These are phyloP conservation scores for Fusarium drepaniforme DNA, from an alignment of 2,329 filamentous ascomycete species.

Conservation along the genomic window DNA sequence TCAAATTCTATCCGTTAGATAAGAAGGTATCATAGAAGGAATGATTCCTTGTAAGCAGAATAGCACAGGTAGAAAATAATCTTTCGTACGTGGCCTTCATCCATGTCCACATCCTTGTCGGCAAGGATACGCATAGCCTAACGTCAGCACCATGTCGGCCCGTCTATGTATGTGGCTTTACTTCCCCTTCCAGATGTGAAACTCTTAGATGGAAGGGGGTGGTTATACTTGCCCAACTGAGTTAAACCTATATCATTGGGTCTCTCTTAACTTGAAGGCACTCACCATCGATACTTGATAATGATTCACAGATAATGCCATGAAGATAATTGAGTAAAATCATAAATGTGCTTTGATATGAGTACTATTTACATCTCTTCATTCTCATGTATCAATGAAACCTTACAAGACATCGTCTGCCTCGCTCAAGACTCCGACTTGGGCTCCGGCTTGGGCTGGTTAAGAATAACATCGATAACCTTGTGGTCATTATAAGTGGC, in stretches of 20 bases:
- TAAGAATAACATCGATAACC: conserved; percentile 48
- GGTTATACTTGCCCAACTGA: not conserved
- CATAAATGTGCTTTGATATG: not conserved
- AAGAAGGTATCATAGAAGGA: not conserved
- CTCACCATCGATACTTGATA: not conserved
- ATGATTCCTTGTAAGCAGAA: not conserved
- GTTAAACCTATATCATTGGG: not conserved
- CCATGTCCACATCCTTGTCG: not conserved
- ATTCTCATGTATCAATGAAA: not conserved
- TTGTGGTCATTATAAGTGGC: conserved; percentile 53
- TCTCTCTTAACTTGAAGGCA: not conserved
- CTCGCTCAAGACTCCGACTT: not conserved
- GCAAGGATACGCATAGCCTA: not conserved
- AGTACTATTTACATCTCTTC: not conserved
- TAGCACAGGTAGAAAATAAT: not conserved
- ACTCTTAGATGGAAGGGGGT: not conserved
- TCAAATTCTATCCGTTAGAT: not conserved
- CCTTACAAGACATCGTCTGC: accelerated
- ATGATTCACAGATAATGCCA: not conserved
- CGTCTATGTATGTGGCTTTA: not conserved
- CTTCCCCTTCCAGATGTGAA: not conserved
- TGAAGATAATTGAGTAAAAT: not conserved
- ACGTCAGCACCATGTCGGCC: not conserved
- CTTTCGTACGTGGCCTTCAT: not conserved
- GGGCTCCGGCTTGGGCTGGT: conserved; percentile 11